Evolutionary conservation across 805 yeast genomes (phyloP).

Genomic region (Candida silvicultrix): DNA sequence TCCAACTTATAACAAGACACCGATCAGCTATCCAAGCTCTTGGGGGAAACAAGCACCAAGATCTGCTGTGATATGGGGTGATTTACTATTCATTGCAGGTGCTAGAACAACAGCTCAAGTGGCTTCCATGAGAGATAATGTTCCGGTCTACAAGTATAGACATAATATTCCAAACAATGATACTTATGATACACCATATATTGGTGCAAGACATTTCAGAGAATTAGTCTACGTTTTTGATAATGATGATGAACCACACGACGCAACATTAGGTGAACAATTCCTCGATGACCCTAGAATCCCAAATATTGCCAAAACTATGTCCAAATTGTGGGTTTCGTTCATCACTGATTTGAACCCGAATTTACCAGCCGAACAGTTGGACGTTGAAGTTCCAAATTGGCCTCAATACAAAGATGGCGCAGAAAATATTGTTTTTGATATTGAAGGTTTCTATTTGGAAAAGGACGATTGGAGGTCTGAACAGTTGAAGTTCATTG

Average conservation of each 20-base stretch:
- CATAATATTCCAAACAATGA: constrained; percentile 4
- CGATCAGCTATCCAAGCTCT: constrained; percentile 1
- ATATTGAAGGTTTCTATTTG: neutral
- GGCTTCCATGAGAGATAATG: neutral
- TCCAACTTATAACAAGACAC: constrained; percentile 7
- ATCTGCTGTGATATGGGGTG: constrained; percentile 5
- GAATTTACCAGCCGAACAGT: neutral
- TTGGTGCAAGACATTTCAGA: constrained; percentile 4
- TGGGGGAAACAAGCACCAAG: constrained; percentile 1
- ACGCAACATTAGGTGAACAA: neutral
- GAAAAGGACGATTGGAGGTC: neutral
- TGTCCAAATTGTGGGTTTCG: neutral
- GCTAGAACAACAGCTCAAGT: constrained; percentile 7
- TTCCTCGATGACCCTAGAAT: neutral
- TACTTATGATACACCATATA: neutral
- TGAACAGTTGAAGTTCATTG: neutral
- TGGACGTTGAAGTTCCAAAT: neutral
- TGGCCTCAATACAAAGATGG: neutral
- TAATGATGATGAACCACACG: neutral
- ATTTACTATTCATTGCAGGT: constrained; percentile 8
- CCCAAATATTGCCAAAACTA: neutral
- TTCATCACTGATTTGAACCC: neutral
- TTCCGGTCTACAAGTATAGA: constrained; percentile 6
- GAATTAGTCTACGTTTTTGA: constrained; percentile 9
- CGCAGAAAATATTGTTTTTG: neutral